Evolutionary conservation across 345 rosid species (phyloP).

Genomic region (Populus alba): DNA sequence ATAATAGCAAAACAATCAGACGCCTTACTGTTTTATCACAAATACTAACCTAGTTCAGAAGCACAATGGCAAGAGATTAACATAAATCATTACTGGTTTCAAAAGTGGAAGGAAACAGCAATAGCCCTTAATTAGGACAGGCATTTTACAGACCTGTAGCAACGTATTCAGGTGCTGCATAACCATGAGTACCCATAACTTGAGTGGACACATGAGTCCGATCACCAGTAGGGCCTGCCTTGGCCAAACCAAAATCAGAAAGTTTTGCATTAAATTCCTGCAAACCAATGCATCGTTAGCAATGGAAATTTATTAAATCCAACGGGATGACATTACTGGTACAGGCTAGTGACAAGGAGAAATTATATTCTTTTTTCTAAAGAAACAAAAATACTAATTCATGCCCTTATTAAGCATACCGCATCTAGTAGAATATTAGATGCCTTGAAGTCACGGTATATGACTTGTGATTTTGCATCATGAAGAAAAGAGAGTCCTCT

Average conservation of each 20-base stretch:
- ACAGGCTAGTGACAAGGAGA: neutral
- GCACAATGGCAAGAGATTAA: neutral
- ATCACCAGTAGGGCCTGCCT: conserved; percentile 98
- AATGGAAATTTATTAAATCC: neutral
- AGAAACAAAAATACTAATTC: neutral
- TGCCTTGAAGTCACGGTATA: conserved; percentile 89
- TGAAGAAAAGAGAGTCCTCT: conserved; percentile 91
- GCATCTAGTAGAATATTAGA: conserved; percentile 82
- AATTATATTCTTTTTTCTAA: neutral
- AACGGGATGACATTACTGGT: neutral
- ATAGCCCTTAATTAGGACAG: neutral
- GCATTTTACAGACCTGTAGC: conserved; percentile 69
- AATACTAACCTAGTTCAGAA: neutral
- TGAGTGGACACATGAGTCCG: conserved; percentile 95
- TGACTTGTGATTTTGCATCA: conserved; percentile 83
- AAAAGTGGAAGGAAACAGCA: neutral
- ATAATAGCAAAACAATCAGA: neutral
- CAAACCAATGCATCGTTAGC: conserved; percentile 14
- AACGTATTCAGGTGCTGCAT: conserved; percentile 96
- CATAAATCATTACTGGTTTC: neutral
- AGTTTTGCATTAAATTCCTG: conserved; percentile 91
- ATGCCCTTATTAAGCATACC: conserved; percentile 37
- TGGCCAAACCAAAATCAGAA: conserved; percentile 95
- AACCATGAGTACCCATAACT: conserved; percentile 96
- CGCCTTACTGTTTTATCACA: neutral